Evolutionary conservation across 2,329 filamentous ascomycete species (phyloP).

Genomic region (Xylariaceae sp.): DNA sequence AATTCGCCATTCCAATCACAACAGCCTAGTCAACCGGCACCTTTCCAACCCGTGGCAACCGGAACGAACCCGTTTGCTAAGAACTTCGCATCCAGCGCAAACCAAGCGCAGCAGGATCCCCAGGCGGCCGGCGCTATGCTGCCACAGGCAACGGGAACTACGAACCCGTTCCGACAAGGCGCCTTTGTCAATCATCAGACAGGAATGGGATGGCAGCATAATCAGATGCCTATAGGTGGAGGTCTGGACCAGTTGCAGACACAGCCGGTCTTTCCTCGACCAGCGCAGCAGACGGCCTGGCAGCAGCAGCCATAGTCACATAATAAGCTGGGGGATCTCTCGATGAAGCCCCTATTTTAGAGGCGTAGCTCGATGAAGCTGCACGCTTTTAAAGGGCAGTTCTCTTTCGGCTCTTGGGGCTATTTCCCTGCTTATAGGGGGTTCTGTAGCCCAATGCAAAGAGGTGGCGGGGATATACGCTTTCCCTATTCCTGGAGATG

Average conservation of each 20-base stretch:
- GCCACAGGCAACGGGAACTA: slow-evolving; percentile 78
- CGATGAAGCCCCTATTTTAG: not conserved
- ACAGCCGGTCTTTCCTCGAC: slow-evolving; percentile 79
- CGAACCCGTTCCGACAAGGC: slow-evolving; percentile 91
- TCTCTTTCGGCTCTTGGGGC: not conserved
- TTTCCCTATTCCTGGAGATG: not conserved
- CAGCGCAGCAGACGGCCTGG: slow-evolving; percentile 59
- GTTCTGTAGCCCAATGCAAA: not conserved
- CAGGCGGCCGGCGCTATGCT: slow-evolving; percentile 48
- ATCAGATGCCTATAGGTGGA: slow-evolving; percentile 73
- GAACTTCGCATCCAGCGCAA: slow-evolving; percentile 37
- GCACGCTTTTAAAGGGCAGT: slow-evolving; percentile 8
- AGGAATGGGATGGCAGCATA: slow-evolving; percentile 81
- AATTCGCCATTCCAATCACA: slow-evolving; percentile 43
- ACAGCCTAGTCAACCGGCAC: slow-evolving; percentile 34
- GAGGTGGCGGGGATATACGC: not conserved
- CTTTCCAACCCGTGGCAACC: slow-evolving; percentile 46
- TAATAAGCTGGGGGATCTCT: not conserved
- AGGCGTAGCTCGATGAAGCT: slow-evolving; percentile 5
- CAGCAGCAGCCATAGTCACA: slow-evolving; percentile 40
- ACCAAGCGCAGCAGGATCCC: slow-evolving; percentile 36
- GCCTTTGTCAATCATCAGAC: slow-evolving; percentile 85
- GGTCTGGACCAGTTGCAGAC: slow-evolving; percentile 74
- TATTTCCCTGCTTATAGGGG: not conserved
- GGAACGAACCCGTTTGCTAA: slow-evolving; percentile 58